A percentile compares a stretch with the other conserved stretches of the same genome.
These are phyloP conservation scores for Barbarea vulgaris DNA, from an alignment of 345 rosid genomes.

Conservation along the genomic window DNA sequence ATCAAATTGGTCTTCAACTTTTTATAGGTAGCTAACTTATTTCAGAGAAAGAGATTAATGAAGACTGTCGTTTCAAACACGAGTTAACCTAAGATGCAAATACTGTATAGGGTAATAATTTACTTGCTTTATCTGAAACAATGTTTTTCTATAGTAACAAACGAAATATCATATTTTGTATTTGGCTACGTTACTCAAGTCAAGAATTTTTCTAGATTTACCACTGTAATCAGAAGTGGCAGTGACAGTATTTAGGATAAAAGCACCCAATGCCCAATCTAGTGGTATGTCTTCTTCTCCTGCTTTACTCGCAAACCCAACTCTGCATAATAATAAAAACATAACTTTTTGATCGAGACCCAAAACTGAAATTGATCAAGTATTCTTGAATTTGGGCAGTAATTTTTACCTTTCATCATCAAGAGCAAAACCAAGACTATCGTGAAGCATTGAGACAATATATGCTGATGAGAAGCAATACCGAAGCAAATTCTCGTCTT, in stretches of 20 bases:
- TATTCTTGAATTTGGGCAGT: neutral
- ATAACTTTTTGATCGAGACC: neutral
- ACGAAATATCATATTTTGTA: conserved; percentile 5
- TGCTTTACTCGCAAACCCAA: conserved; percentile 58
- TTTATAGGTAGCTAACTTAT: neutral
- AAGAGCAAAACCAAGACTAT: conserved; percentile 71
- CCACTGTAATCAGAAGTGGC: conserved; percentile 26
- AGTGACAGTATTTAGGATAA: conserved; percentile 61
- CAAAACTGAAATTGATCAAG: neutral
- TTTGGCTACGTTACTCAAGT: neutral
- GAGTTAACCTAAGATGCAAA: neutral
- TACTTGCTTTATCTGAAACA: conserved; percentile 7
- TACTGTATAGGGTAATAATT: conserved; percentile 5
- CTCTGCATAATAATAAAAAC: conserved; percentile 44
- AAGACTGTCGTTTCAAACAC: neutral
- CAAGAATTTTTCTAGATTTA: conserved; percentile 40
- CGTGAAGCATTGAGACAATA: conserved; percentile 86
- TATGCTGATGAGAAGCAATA: conserved; percentile 95
- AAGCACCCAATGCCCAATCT: conserved; percentile 95
- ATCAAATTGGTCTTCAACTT: neutral
- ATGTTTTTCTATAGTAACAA: neutral
- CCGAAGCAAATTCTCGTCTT: conserved; percentile 63
- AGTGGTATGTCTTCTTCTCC: conserved; percentile 65
- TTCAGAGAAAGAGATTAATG: neutral
- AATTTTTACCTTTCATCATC: conserved; percentile 58